Percentiles rank a stretch among this genome's conserved stretches.
Conservation (phyloP, 2,329 filamentous ascomycete genomes). For the Trichoderma simmonsii region DNA sequence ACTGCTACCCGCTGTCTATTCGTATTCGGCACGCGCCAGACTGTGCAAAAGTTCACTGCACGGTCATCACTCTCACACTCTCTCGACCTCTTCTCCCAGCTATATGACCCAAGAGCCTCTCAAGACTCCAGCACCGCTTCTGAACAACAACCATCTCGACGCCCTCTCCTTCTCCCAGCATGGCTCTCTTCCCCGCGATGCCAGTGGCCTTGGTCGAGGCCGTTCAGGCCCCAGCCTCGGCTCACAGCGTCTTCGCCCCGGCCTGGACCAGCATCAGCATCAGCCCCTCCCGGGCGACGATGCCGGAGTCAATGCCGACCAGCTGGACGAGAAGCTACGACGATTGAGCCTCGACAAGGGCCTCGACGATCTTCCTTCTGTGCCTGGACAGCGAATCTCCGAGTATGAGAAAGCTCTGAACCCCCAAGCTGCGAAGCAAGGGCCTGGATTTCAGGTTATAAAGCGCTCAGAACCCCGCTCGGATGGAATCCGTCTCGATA, state of each 20-base stretch:
- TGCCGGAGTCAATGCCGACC: conserved; percentile 37
- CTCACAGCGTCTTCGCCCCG: conserved; percentile 36
- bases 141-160: conserved; percentile 35
- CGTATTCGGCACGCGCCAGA: conserved; percentile 29
- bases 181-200: conserved; percentile 51
- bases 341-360: conserved; percentile 46
- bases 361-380: conserved; percentile 29
- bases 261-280: conserved; percentile 6
- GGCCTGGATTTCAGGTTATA: conserved; percentile 54
- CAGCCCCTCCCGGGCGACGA: background rate
- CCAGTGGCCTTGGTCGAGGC: conserved; percentile 37
- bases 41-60: conserved; percentile 53
- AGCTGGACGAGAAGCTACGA: conserved; percentile 50
- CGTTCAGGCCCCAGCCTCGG: conserved; percentile 33
- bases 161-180: conserved; percentile 46
- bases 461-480: conserved; percentile 43
- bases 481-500: conserved; percentile 44
- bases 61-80: conserved; percentile 41
- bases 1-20: background rate
- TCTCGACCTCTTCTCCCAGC: conserved; percentile 40
- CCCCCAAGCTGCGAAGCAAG: conserved; percentile 44
- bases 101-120: conserved; percentile 63
- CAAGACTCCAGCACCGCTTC: conserved; percentile 44
- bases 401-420: conserved; percentile 61
- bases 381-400: conserved; percentile 52